phyloP scores from a whole-genome alignment of 1,284 basidiomycete genomes.

The Ceratobasidium sp. region DNA sequence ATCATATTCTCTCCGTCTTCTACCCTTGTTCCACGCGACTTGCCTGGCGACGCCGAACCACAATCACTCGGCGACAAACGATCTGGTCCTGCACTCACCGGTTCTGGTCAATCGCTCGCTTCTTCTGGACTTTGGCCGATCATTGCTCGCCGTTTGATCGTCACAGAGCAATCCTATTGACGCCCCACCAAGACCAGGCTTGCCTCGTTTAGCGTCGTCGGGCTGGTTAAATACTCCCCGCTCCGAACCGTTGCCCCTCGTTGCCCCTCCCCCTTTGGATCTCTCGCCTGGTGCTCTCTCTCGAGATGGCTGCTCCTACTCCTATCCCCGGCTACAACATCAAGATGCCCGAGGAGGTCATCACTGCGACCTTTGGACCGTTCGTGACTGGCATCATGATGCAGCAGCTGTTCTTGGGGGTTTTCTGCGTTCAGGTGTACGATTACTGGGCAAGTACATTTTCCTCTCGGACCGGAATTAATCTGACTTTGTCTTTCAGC shows the following conservation, averaged over 20 bases:
- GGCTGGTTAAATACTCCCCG: constrained; percentile 20
- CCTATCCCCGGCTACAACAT: not conserved
- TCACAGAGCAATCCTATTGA: not conserved
- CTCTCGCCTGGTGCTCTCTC: not conserved
- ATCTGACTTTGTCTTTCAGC: not conserved
- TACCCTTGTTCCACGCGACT: not conserved
- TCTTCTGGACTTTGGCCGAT: constrained; percentile 18
- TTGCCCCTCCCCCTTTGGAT: not conserved
- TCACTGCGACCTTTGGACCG: constrained; percentile 38
- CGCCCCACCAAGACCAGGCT: not conserved
- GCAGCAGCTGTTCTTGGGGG: constrained; percentile 42
- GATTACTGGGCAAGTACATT: constrained; percentile 18
- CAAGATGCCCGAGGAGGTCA: not conserved
- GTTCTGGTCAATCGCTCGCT: constrained; percentile 16
- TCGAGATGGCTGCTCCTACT: not conserved
- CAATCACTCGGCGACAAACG: not conserved
- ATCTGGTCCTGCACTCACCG: not conserved
- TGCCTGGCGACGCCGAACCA: not conserved
- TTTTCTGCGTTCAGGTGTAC: constrained; percentile 41
- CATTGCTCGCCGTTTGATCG: constrained; percentile 14
- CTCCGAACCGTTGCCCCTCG: not conserved
- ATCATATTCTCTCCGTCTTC: not conserved
- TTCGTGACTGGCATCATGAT: constrained; percentile 43
- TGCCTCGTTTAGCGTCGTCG: constrained; percentile 11
- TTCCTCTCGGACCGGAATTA: not conserved